Evolutionary conservation across 331 rosid genomes (phyloP).

Genomic region (Malus hybrid): DNA sequence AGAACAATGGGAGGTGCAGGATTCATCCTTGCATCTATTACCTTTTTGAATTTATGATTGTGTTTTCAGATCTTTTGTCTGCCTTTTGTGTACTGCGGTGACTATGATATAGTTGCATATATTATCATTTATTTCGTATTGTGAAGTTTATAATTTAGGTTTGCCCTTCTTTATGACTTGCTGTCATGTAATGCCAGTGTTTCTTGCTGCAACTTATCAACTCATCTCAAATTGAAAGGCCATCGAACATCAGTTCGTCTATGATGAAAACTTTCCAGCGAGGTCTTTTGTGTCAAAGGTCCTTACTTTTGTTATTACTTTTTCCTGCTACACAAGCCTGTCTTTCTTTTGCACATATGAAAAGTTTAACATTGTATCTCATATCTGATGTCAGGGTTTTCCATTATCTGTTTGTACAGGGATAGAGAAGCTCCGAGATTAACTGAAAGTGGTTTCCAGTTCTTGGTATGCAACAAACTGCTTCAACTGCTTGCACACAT

Average conservation of each 20-base stretch:
- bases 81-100: slow-evolving; percentile 2
- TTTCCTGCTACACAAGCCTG: neutral
- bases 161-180: slow-evolving; percentile 30
- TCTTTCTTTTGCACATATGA: neutral
- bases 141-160: slow-evolving; percentile 21
- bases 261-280: slow-evolving; percentile 90
- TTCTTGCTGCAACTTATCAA: slow-evolving; percentile 92
- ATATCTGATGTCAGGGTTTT: slow-evolving; percentile 11
- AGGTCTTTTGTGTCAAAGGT: slow-evolving; percentile 85
- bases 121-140: slow-evolving; percentile 3
- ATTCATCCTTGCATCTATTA: slow-evolving; percentile 7
- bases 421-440: slow-evolving; percentile 81
- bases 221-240: slow-evolving; percentile 72
- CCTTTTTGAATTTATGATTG: slow-evolving; percentile 6
- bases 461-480: slow-evolving; percentile 60
- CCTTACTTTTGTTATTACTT: slow-evolving; percentile 3
- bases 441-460: slow-evolving; percentile 96
- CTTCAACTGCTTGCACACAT: slow-evolving; percentile 11
- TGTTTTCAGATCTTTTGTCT: slow-evolving; percentile 1
- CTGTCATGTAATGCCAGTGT: slow-evolving; percentile 53
- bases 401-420: slow-evolving; percentile 32
- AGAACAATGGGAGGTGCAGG: slow-evolving; percentile 81
- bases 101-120: slow-evolving; percentile 1
- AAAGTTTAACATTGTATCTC: slow-evolving; percentile 3
- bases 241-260: slow-evolving; percentile 67